A percentile compares a stretch with the other conserved stretches of the same genome.
Evolutionary conservation across 2,329 filamentous ascomycete genomes (phyloP).

Genomic region (Arthrobotrys musiformis): DNA sequence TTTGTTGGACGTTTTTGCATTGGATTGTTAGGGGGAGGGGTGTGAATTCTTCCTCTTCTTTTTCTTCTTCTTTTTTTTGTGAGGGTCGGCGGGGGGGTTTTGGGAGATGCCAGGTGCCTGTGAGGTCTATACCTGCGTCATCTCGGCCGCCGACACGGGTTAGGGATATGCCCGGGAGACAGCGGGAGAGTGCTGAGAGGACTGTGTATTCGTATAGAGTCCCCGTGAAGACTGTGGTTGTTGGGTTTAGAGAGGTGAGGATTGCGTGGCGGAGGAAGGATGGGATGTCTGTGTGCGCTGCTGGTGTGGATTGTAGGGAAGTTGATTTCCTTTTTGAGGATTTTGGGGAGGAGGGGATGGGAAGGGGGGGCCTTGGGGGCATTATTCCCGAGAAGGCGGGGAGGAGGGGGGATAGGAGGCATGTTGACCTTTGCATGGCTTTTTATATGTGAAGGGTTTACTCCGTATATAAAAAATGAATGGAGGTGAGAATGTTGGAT

Average conservation of each 20-base stretch:
- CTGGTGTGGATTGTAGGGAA: not conserved
- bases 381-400: not conserved
- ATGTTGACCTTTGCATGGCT: no score
- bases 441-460: not conserved
- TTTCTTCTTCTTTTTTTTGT: not conserved
- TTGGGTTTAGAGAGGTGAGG: slow-evolving; percentile 68
- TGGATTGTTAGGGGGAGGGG: slow-evolving; percentile 68
- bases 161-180: slow-evolving; percentile 72
- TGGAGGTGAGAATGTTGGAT: slow-evolving; percentile 41
- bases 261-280: slow-evolving; percentile 75
- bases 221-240: slow-evolving; percentile 74
- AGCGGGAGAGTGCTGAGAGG: slow-evolving; percentile 67
- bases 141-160: slow-evolving; percentile 73
- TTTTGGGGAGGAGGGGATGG: not conserved
- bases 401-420: not conserved
- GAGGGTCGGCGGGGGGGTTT: slow-evolving; percentile 23
- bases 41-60: slow-evolving; percentile 12
- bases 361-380: slow-evolving; percentile 57
- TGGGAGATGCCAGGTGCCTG: slow-evolving; percentile 74
- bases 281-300: slow-evolving; percentile 70
- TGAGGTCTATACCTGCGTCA: slow-evolving; percentile 80
- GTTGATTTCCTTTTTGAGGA: not conserved
- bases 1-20: slow-evolving; percentile 72
- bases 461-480: not conserved
- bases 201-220: slow-evolving; percentile 82